Base-by-base conservation (phyloP, 2,329 filamentous ascomycete species). In the Monilinia aucupariae region DNA sequence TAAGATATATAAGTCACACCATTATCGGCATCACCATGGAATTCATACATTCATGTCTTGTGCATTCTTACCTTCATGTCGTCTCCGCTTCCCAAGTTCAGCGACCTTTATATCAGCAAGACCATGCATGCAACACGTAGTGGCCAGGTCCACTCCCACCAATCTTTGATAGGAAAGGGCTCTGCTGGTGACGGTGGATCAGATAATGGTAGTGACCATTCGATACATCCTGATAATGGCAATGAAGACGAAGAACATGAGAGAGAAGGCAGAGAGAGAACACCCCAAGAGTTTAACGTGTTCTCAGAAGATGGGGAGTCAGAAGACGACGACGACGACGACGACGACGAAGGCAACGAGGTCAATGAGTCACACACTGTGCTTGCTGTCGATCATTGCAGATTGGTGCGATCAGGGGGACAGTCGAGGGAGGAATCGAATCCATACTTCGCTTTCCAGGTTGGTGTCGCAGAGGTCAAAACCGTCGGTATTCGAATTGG, bases 91-190 rank as follows among this genome's bases (percentile, higher is more conserved):
- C 65, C 68, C 17, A 66, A 66, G 64, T 73, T 73, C 64, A 67
- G 66, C 66, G 70, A 72, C 65, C 71, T 73, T 58, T 69, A 70
- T 13, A 66, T 73, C 51, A 59, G 65, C 15, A 64, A 66, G 63
- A 68, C 52, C 50, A 73, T 73, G 72, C 65, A 72, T 51, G 59
- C 68, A 39, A 64, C 68, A 60, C 64, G 67, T 51, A 63, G 61
- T 63, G 60, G 51, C 34, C 59, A 68, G 22, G 32, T 54, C 56
- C 47, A 53, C 51, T 49, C 63, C 10, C 54, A 59, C 49, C 54
- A 61, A 32, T 32, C 43, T 30, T 61, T 51, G n/a, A 71, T 66
- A 60, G 68, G 67, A 34, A 69, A 71, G 64, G 66, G 62, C 59
- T 59, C 49, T 39, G 49, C 37, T 17, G 64, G 65, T 22, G 63